Evolutionary conservation across 345 rosid species (phyloP).

Genomic region (Alliaria petiolata): DNA sequence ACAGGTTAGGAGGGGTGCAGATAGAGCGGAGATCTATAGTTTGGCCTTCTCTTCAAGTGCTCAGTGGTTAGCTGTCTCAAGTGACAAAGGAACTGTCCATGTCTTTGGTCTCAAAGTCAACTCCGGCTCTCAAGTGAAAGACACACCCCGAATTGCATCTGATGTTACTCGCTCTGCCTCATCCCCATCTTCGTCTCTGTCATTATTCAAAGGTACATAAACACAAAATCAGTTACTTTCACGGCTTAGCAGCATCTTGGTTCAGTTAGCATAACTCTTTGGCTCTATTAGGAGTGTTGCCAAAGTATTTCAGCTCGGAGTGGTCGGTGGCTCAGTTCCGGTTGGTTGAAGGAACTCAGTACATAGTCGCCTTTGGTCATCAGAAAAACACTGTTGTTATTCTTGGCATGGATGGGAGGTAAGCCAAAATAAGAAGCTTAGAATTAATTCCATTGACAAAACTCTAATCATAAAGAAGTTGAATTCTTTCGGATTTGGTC

Average conservation of each 20-base stretch:
- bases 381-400: conserved; percentile 82
- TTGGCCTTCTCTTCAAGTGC: conserved; percentile 88
- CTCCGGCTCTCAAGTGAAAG: conserved; percentile 50
- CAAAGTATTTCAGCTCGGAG: conserved; percentile 94
- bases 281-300: conserved; percentile 67
- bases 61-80: conserved; percentile 92
- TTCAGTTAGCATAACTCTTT: neutral
- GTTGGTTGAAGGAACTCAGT: conserved; percentile 77
- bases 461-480: neutral
- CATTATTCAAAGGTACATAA: conserved; percentile 69
- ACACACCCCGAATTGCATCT: conserved; percentile 36
- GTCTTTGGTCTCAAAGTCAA: conserved; percentile 84
- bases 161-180: conserved; percentile 35
- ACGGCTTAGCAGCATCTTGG: too few species aligned
- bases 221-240: neutral
- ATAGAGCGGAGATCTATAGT: conserved; percentile 95
- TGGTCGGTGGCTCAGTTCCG: conserved; percentile 97
- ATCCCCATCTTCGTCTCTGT: conserved; percentile 45
- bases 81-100: conserved; percentile 98
- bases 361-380: conserved; percentile 90
- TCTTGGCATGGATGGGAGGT: conserved; percentile 98
- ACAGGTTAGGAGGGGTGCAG: conserved; percentile 97
- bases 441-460: neutral
- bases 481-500: neutral
- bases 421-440: conserved; percentile 11